Evolutionary conservation across 306 rosid genomes (phyloP).

Genomic region (Acacia melanoxylon): DNA sequence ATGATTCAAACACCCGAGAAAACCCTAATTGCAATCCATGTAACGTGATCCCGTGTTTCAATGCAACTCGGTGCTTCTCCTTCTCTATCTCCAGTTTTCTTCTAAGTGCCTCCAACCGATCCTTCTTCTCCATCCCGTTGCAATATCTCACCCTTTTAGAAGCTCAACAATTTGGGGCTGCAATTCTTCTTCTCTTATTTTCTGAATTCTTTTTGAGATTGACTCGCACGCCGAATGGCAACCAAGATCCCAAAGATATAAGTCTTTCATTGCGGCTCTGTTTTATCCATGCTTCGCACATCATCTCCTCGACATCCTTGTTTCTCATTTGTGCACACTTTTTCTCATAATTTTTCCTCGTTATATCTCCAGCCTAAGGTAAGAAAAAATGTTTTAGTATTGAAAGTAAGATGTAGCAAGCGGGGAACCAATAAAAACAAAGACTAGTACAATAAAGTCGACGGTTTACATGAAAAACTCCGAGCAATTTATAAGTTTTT

Average conservation of each 20-base stretch:
- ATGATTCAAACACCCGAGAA: too few relatives aligned
- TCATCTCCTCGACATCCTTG: conserved; percentile 73
- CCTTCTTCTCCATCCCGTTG: too few relatives aligned
- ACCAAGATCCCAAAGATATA: conserved; percentile 82
- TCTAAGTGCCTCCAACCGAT: too few relatives aligned
- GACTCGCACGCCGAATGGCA: conserved; percentile 92
- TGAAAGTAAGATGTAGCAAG: conserved; percentile 19
- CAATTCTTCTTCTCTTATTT: conserved; percentile 84
- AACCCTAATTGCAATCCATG: too few relatives aligned
- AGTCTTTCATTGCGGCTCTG: conserved; percentile 76
- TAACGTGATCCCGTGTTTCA: too few relatives aligned
- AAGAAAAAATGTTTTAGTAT: conserved; percentile 9
- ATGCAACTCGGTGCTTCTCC: too few relatives aligned
- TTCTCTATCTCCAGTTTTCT: too few relatives aligned
- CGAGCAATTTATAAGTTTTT: neutral
- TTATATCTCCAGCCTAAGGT: conserved; percentile 78
- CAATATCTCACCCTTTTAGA: conserved; percentile 73
- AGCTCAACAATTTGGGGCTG: conserved; percentile 88
- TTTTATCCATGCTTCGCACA: conserved; percentile 61
- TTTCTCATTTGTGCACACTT: conserved; percentile 67
- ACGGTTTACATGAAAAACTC: neutral
- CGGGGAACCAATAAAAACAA: neutral
- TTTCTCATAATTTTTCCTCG: conserved; percentile 73
- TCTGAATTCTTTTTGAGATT: conserved; percentile 79
- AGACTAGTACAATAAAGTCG: neutral